Evolutionary conservation across 495 filamentous ascomycete species (phyloP), one percentile per base, ranked within the genome.

Genomic region (Cercophora newfieldiana): DNA sequence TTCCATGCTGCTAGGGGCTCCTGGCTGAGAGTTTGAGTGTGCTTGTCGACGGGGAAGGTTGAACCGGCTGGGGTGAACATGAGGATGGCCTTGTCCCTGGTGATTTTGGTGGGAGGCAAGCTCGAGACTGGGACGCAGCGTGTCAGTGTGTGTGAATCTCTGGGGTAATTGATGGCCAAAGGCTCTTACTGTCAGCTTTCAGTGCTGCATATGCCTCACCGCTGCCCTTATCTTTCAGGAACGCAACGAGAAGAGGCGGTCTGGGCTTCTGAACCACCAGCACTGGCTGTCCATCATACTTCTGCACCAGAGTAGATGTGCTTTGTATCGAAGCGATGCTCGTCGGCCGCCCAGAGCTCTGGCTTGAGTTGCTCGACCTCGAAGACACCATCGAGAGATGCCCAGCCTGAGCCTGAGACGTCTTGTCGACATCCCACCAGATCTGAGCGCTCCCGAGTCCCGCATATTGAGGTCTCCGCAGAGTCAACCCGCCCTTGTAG

Each of bases 181-280:
- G 12, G 37, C 37, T 6, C 59, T 48, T 44, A 61, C 59, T 48
- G 31, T 61, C 33, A 18, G 31, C 19, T 29, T 49, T 48, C 21
- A 61, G 33, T 33, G 48, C 49, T 18, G 59, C 19, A 26, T 61
- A 61, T 8, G 31, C 33, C 2, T n/a, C 14, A 14, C 10, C 8
- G 37, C 37, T 14, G 2, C 37, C 37, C 37, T 44, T 44, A 16
- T 61, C 19, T 44, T 49, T 48, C 19, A 61, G 10, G 37, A 61
- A 61, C 7, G 44, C 33, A 10, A 61, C 59, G 3, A 61, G 24
- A 19, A 61, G 33, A 2, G 59, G 59, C 16, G 59, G 59, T 3
- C 18, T 19, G 2, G 25, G 24, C 12, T 25, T 48, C 0, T 61
- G 8, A 14, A 22, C 33, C n/a, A 61, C 59, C 6, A 49, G 18